Evolutionary conservation across 495 filamentous ascomycete species (phyloP).

Genomic region (Amniculicola lignicola): DNA sequence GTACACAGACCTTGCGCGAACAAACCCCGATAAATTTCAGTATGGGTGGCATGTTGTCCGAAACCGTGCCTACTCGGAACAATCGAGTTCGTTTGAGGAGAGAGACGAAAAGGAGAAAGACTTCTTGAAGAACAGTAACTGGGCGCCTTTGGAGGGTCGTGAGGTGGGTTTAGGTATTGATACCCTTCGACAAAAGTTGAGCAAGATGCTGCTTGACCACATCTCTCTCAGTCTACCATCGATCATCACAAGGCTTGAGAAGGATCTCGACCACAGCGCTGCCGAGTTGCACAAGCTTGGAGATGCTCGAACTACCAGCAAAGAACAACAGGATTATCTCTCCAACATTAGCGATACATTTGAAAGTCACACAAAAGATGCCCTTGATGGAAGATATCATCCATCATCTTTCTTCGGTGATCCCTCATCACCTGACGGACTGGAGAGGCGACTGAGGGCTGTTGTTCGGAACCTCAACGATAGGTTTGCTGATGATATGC

Average conservation of each 20-base stretch:
- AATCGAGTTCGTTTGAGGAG: conserved; percentile 10
- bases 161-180: conserved; percentile 10
- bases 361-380: background rate
- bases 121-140: conserved; percentile 16
- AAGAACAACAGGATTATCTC: conserved; percentile 17
- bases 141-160: background rate
- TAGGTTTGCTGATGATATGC: conserved; percentile 15
- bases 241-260: background rate
- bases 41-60: conserved; percentile 25
- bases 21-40: conserved; percentile 7
- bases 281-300: conserved; percentile 3
- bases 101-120: conserved; percentile 9
- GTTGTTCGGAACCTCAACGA: conserved; percentile 20
- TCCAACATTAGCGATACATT: conserved; percentile 8
- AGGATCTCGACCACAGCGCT: background rate
- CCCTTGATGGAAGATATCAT: conserved; percentile 14
- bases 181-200: conserved; percentile 8
- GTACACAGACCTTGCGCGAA: conserved; percentile 20
- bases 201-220: conserved; percentile 18
- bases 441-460: conserved; percentile 13
- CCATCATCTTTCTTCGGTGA: conserved; percentile 5
- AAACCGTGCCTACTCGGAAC: conserved; percentile 8
- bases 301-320: background rate
- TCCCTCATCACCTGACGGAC: background rate
- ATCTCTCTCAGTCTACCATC: conserved; percentile 6